Base-by-base conservation (phyloP, 345 rosid species). In the Rhodamnia rubescens region DNA sequence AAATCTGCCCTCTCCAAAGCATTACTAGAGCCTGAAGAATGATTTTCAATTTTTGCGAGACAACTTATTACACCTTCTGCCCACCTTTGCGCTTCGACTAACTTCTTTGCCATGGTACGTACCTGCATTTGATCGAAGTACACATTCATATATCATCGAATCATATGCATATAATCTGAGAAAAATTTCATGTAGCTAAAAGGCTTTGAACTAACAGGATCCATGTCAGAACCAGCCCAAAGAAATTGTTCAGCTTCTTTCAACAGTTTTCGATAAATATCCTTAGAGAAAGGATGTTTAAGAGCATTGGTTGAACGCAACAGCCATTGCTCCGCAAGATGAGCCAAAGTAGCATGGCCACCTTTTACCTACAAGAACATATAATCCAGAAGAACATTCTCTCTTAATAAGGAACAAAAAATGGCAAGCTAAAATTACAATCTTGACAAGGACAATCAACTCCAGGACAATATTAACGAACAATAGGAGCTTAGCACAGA, bases 151-250 rank as follows among this genome's bases (percentile, higher is more conserved):
- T 18, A 32, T 82, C 40, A 21, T 53, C 26, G 5, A 82, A 82
- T 55, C 59, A 82, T 88, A 50, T 52, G 84, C 59, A 82, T 53
- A 51, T 82, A 82, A 82, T 51, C 84, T 53, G 40, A 82, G 56
- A 29, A 53, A 44, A 53, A 53, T 29, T 82, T 21, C 57, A 53
- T 27, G 49, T 51, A 82, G 42, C 58, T 56, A 29, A n/a, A 84
- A 84, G 86, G 83, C 74, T 82, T 49, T 44, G 86, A 87, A 87
- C 98, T 94, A 87, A 97, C 99, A 74, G 89, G 74, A 91, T 97
- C 94, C 96, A 97, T 92, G 89, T 94, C 99, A 87, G 91, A 87
- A 90, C 98, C 99, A 89, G 93, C 99, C 98, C 99, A 97, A 85
- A 97, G 95, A 95, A 95, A 97, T 88, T 97, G 97, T 83, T 97